Conservation (phyloP, 805 yeast genomes). For the Cyberlindnera samutprakarnensis region DNA sequence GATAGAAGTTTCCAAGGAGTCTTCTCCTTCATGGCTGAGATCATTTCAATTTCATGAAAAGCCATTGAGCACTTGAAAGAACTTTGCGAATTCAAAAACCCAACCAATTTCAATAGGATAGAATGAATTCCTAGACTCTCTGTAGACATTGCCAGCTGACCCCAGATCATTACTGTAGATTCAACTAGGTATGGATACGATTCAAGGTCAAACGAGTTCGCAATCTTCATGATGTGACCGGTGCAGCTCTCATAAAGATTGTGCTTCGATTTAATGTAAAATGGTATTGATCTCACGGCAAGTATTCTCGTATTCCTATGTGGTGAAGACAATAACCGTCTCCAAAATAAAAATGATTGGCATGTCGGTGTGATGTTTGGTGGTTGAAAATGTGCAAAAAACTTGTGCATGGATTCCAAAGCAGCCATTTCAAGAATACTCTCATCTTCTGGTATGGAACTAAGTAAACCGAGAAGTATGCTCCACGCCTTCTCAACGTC, state of each 20-base stretch:
- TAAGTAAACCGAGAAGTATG: not conserved
- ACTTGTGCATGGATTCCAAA: slow-evolving; percentile 36
- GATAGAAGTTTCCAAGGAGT: slow-evolving; percentile 77
- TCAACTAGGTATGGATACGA: slow-evolving; percentile 42
- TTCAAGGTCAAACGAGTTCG: slow-evolving; percentile 35
- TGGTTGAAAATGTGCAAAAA: slow-evolving; percentile 47
- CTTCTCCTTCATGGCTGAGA: slow-evolving; percentile 47
- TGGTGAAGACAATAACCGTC: slow-evolving; percentile 29
- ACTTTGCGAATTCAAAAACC: slow-evolving; percentile 55
- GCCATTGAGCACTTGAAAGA: slow-evolving; percentile 64
- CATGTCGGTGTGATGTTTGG: slow-evolving; percentile 28
- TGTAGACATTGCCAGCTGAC: slow-evolving; percentile 53
- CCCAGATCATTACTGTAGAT: slow-evolving; percentile 53
- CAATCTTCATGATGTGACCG: slow-evolving; percentile 32
- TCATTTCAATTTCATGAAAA: slow-evolving; percentile 49
- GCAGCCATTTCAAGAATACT: slow-evolving; percentile 33
- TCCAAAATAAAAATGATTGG: slow-evolving; percentile 33
- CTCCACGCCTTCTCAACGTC: not conserved
- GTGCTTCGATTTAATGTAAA: slow-evolving; percentile 35
- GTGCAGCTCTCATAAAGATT: slow-evolving; percentile 36
- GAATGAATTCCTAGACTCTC: slow-evolving; percentile 65
- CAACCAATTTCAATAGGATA: slow-evolving; percentile 56
- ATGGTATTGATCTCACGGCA: slow-evolving; percentile 45
- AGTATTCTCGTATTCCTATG: slow-evolving; percentile 51
- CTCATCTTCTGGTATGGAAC: slow-evolving; percentile 4